phyloP scores from a whole-genome alignment of 805 yeast species.

The Myxozyma mucilagina region DNA sequence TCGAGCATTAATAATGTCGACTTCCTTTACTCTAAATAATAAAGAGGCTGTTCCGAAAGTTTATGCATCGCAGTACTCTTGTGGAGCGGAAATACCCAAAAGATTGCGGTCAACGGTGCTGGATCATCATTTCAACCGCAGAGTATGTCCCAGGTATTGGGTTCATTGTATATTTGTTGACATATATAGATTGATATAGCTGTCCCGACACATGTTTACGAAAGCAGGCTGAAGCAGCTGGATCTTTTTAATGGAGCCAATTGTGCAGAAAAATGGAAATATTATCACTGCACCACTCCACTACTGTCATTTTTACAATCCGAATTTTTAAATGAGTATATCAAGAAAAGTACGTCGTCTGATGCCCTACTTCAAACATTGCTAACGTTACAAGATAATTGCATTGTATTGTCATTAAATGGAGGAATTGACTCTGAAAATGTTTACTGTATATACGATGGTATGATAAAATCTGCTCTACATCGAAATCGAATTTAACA shows the following conservation, averaged over 20 bases:
- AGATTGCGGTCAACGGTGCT: constrained; percentile 12
- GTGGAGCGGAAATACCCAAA: not conserved
- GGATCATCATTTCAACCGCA: constrained; percentile 27
- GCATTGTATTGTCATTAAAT: constrained; percentile 22
- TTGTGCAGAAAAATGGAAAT: constrained; percentile 12
- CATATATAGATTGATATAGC: constrained; percentile 14
- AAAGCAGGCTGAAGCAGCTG: not conserved
- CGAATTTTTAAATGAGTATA: constrained; percentile 22
- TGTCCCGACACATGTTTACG: constrained; percentile 12
- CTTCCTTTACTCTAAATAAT: constrained; percentile 21
- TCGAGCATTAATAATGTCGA: constrained; percentile 16
- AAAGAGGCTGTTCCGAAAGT: constrained; percentile 20
- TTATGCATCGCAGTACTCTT: constrained; percentile 13
- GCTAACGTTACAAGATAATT: constrained; percentile 15
- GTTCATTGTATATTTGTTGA: not conserved
- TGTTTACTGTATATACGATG: constrained; percentile 28
- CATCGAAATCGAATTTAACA: not conserved
- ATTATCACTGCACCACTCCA: constrained; percentile 18
- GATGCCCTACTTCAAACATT: not conserved
- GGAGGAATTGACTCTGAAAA: constrained; percentile 24
- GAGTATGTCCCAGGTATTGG: constrained; percentile 3
- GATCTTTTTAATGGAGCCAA: constrained; percentile 7
- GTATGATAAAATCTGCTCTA: not conserved
- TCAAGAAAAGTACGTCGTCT: constrained; percentile 18
- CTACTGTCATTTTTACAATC: constrained; percentile 18